A percentile compares a stretch with the other conserved stretches of the same genome.
phyloP scores from a whole-genome alignment of 2,329 filamentous ascomycete species.

The Dactylellina leptospora region DNA sequence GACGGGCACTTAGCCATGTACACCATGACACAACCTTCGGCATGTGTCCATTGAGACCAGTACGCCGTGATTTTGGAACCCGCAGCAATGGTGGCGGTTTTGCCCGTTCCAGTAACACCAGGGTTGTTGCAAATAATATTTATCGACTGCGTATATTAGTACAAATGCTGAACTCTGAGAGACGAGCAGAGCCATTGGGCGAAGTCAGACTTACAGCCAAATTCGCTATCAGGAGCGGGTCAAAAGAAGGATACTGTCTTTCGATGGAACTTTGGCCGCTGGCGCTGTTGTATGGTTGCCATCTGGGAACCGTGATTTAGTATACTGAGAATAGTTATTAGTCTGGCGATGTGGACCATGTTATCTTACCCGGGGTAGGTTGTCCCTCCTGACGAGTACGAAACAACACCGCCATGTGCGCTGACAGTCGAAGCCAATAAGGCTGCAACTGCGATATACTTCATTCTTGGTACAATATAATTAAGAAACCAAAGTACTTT shows the following conservation, averaged over 20 bases:
- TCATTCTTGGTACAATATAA: conserved; percentile 22
- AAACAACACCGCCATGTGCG: conserved; percentile 47
- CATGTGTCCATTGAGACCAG: conserved; percentile 69
- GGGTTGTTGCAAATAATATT: conserved; percentile 50
- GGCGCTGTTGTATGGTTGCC: conserved; percentile 39
- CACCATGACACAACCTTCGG: conserved; percentile 69
- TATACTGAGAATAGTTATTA: background rate
- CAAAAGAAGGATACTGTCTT: conserved; percentile 38
- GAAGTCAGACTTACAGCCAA: conserved; percentile 31
- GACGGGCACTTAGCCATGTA: conserved; percentile 65
- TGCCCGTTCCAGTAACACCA: conserved; percentile 32
- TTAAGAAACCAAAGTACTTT: too few relatives aligned
- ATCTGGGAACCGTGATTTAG: conserved; percentile 8
- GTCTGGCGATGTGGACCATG: background rate
- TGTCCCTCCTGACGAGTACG: conserved; percentile 26
- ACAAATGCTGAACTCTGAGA: too few relatives aligned
- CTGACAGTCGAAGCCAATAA: conserved; percentile 47
- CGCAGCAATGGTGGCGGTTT: conserved; percentile 62
- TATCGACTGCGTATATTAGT: conserved; percentile 12
- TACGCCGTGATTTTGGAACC: conserved; percentile 65
- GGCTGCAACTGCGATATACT: conserved; percentile 40
- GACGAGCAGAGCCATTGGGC: too few relatives aligned
- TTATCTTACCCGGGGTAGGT: conserved; percentile 33
- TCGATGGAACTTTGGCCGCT: conserved; percentile 36
- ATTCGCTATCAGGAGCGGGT: conserved; percentile 35